Evolutionary conservation across 1,139 yeast genomes (phyloP).

Genomic region (Suhomyces bokatorum): DNA sequence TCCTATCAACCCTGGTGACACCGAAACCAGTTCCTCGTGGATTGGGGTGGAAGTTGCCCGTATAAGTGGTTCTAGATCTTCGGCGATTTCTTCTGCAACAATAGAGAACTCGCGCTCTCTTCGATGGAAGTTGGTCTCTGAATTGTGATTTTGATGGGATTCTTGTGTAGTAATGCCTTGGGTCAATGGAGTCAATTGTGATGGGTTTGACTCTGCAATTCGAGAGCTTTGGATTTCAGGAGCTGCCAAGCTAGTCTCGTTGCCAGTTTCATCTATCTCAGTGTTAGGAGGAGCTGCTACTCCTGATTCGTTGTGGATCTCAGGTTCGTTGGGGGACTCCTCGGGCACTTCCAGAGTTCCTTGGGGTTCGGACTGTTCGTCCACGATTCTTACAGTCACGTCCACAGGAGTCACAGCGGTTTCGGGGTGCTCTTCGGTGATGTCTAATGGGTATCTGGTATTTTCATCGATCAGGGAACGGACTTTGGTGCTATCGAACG

Average conservation of each 20-base stretch:
- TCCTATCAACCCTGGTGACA: neutral
- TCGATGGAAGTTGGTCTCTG: no score
- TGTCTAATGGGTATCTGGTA: neutral
- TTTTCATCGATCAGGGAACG: slow-evolving; percentile 1
- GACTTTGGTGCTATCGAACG: slow-evolving; percentile 3
- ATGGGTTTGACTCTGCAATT: neutral
- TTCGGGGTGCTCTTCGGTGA: slow-evolving; percentile 7
- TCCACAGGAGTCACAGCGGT: slow-evolving; percentile 6
- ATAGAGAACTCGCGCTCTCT: neutral
- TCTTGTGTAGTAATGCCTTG: no score
- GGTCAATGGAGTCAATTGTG: no score
- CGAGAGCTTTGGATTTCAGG: neutral
- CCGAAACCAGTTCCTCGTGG: neutral
- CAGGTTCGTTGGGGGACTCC: no score
- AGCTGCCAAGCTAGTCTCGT: neutral
- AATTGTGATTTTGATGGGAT: no score
- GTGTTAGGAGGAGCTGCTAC: neutral
- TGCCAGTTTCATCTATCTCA: neutral
- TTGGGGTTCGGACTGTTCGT: slow-evolving; percentile 1
- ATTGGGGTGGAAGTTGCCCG: slow-evolving; percentile 2
- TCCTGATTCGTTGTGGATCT: neutral
- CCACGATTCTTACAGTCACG: slow-evolving; percentile 7
- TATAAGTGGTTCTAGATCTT: slow-evolving; percentile 9
- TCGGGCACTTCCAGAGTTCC: neutral
- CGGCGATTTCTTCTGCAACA: slow-evolving; percentile 7